Percentiles rank a stretch among this genome's conserved stretches.
Evolutionary conservation across 1,139 yeast genomes (phyloP).

Genomic region (Candida anutae): DNA sequence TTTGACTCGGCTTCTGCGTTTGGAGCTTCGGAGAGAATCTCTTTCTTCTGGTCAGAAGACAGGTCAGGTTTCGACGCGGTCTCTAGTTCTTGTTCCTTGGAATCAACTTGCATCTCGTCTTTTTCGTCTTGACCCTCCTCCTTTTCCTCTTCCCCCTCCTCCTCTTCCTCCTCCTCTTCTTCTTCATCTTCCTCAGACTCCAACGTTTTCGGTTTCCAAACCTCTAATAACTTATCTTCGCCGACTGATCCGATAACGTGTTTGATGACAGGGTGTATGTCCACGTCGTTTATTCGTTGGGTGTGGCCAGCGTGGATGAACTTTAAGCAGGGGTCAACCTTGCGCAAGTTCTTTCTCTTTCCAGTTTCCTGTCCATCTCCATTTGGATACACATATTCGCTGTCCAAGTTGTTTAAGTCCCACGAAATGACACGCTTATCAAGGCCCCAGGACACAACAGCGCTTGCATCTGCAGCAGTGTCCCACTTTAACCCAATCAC

Average conservation of each 20-base stretch:
- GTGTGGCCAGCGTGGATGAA: conserved; percentile 59
- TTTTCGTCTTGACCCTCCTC: neutral
- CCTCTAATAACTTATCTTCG: conserved; percentile 45
- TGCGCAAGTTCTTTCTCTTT: conserved; percentile 22
- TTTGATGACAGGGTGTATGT: conserved; percentile 39
- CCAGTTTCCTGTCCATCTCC: conserved; percentile 14
- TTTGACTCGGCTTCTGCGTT: neutral
- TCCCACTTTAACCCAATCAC: conserved; percentile 36
- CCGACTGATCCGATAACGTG: conserved; percentile 41
- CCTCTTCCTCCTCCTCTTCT: conserved; percentile 10
- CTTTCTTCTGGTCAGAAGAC: no score
- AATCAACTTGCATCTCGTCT: no score
- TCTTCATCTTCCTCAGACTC: conserved; percentile 22
- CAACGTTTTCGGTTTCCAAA: conserved; percentile 45
- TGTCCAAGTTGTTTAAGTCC: conserved; percentile 41
- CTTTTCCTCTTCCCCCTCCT: conserved; percentile 18
- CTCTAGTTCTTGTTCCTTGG: no score
- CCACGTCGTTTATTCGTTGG: conserved; percentile 42
- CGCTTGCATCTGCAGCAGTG: conserved; percentile 21
- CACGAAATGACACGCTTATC: conserved; percentile 45
- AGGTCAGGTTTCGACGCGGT: no score
- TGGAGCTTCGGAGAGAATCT: no score
- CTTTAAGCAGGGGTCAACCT: conserved; percentile 51
- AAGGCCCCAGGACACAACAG: conserved; percentile 39
- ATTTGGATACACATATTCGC: conserved; percentile 34